Percentiles rank a stretch among this genome's conserved stretches.
phyloP scores from a whole-genome alignment of 768 basidiomycete genomes.

The Lanmaoa rubissima region DNA sequence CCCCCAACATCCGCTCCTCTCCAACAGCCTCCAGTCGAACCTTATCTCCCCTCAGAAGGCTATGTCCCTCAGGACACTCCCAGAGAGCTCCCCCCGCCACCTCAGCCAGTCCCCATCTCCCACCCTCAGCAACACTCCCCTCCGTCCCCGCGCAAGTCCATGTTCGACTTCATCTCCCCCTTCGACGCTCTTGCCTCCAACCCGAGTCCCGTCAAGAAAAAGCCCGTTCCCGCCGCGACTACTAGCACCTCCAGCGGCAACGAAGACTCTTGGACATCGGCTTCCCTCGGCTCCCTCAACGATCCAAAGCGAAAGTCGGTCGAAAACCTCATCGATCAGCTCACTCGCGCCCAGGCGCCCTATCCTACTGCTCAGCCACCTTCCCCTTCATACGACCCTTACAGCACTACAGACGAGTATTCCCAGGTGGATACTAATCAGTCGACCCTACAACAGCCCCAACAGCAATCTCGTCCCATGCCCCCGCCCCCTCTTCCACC shows the following conservation, averaged over 20 bases:
- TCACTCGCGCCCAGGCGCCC: conserved; percentile 49
- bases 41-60: conserved; percentile 44
- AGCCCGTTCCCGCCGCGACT: conserved; percentile 53
- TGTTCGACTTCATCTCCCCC: conserved; percentile 84
- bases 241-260: conserved; percentile 43
- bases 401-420: conserved; percentile 44
- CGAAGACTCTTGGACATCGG: conserved; percentile 59
- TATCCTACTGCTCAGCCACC: conserved; percentile 38
- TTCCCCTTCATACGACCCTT: conserved; percentile 33
- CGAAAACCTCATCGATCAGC: conserved; percentile 75
- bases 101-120: conserved; percentile 22
- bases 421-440: conserved; percentile 40
- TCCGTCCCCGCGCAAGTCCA: conserved; percentile 71
- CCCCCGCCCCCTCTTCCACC: conserved; percentile 59
- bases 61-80: conserved; percentile 27
- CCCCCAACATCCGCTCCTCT: conserved; percentile 51
- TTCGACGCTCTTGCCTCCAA: conserved; percentile 73
- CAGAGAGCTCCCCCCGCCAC: conserved; percentile 23
- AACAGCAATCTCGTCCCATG: conserved; percentile 38
- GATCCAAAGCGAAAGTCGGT: conserved; percentile 80
- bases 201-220: conserved; percentile 57
- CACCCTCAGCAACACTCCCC: conserved; percentile 46
- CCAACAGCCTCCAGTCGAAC: conserved; percentile 19
- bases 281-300: conserved; percentile 28
- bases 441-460: conserved; percentile 19